Evolutionary conservation across 2,329 filamentous ascomycete genomes (phyloP).

Genomic region (Nothopassalora personata): DNA sequence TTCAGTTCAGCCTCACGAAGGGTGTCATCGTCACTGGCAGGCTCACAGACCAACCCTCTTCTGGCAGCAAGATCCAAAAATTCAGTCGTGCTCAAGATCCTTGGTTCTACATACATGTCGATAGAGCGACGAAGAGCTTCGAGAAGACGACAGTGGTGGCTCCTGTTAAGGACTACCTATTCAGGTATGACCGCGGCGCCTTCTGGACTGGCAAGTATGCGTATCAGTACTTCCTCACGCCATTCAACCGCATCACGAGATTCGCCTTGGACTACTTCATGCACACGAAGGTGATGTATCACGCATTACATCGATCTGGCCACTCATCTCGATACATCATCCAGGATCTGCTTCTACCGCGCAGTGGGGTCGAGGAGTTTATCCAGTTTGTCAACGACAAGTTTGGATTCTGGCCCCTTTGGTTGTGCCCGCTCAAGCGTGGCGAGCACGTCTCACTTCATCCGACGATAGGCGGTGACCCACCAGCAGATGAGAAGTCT

Average conservation of each 20-base stretch:
- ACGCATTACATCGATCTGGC: slow-evolving; percentile 54
- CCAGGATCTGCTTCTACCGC: slow-evolving; percentile 58
- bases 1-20: slow-evolving; percentile 42
- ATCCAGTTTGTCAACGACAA: slow-evolving; percentile 47
- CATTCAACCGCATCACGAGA: slow-evolving; percentile 55
- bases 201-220: slow-evolving; percentile 61
- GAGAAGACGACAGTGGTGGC: slow-evolving; percentile 27
- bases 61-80: slow-evolving; percentile 28
- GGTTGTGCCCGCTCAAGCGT: slow-evolving; percentile 50
- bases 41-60: slow-evolving; percentile 28
- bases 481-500: slow-evolving; percentile 6
- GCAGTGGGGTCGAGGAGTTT: slow-evolving; percentile 47
- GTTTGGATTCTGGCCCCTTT: slow-evolving; percentile 52
- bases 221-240: slow-evolving; percentile 56
- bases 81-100: slow-evolving; percentile 59
- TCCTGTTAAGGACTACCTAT: slow-evolving; percentile 51
- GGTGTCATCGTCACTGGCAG: slow-evolving; percentile 42
- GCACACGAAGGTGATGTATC: slow-evolving; percentile 58
- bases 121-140: slow-evolving; percentile 30
- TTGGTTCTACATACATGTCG: slow-evolving; percentile 69
- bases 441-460: slow-evolving; percentile 16
- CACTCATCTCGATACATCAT: slow-evolving; percentile 54
- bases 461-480: slow-evolving; percentile 12
- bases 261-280: slow-evolving; percentile 57
- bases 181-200: slow-evolving; percentile 58